A percentile compares a stretch with the other conserved stretches of the same genome.
Conservation (phyloP, 768 basidiomycete genomes). For the Pisolithus orientalis region DNA sequence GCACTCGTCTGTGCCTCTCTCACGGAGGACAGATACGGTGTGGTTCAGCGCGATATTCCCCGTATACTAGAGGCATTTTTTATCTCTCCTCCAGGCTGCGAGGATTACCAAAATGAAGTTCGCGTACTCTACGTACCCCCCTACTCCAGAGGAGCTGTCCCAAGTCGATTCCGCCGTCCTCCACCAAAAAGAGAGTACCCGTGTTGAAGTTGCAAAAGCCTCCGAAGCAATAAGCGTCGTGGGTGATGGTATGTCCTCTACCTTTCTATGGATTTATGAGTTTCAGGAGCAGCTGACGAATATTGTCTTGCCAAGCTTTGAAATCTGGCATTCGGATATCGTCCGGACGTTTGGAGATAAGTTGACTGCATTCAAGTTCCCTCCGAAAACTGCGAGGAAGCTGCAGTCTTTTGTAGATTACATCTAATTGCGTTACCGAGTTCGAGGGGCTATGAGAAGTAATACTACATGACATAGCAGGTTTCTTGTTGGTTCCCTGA, state of each 20-base stretch:
- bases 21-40: constrained; percentile 74
- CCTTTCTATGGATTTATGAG: background rate
- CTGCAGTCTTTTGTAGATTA: constrained; percentile 71
- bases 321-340: constrained; percentile 64
- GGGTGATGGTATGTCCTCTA: constrained; percentile 47
- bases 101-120: constrained; percentile 56
- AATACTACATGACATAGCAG: no score
- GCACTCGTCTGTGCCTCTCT: constrained; percentile 67
- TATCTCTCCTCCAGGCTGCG: constrained; percentile 63
- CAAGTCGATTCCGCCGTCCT: constrained; percentile 28
- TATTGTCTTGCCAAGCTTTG: constrained; percentile 36
- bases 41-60: constrained; percentile 81
- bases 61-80: constrained; percentile 71
- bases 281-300: background rate
- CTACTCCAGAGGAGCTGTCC: constrained; percentile 29
- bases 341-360: constrained; percentile 70
- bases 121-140: constrained; percentile 33
- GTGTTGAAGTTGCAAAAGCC: constrained; percentile 49
- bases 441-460: no score
- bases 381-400: constrained; percentile 58
- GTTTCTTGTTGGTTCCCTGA: no score
- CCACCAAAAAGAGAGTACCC: constrained; percentile 31
- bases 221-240: constrained; percentile 48
- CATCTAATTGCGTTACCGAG: constrained; percentile 24
- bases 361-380: constrained; percentile 71